These are phyloP conservation scores for Leucosporidium yakuticum DNA, from an alignment of 768 basidiomycete genomes.

Conservation along the genomic window DNA sequence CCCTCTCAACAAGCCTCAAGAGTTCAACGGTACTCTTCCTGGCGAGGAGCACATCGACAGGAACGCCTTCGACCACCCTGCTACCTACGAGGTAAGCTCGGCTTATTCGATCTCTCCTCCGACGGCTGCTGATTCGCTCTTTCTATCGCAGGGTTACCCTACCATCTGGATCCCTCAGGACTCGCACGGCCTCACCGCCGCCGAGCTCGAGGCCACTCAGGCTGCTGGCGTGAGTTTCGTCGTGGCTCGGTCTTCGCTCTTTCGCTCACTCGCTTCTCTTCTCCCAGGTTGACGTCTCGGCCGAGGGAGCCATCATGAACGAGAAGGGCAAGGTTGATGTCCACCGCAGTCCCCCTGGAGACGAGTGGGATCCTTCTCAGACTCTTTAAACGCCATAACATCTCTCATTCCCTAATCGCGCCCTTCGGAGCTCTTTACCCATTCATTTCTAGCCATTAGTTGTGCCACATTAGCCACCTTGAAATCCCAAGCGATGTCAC, in stretches of 20 bases:
- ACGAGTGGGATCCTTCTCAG: constrained; percentile 50
- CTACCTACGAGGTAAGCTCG: constrained; percentile 48
- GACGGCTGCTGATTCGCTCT: neutral
- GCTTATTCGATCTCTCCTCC: neutral
- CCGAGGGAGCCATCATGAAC: constrained; percentile 49
- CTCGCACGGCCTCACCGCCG: constrained; percentile 55
- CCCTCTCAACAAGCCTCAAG: constrained; percentile 21
- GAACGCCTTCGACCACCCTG: constrained; percentile 74
- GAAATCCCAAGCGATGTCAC: no score
- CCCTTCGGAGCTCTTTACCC: no score
- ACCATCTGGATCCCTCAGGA: constrained; percentile 82
- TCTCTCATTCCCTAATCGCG: no score
- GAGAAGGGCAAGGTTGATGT: constrained; percentile 59
- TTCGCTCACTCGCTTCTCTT: neutral
- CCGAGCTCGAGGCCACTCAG: constrained; percentile 57
- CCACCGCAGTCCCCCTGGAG: constrained; percentile 42
- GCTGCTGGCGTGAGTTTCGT: constrained; percentile 36
- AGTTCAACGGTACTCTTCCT: constrained; percentile 14
- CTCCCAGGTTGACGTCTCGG: constrained; percentile 27
- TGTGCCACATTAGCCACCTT: no score
- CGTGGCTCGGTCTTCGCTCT: no score
- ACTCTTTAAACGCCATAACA: neutral
- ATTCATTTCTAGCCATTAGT: no score
- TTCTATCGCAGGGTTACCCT: constrained; percentile 50
- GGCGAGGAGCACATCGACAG: constrained; percentile 39